phyloP scores from a whole-genome alignment of 805 yeast genomes.

The Maudiozyma bulderi region DNA sequence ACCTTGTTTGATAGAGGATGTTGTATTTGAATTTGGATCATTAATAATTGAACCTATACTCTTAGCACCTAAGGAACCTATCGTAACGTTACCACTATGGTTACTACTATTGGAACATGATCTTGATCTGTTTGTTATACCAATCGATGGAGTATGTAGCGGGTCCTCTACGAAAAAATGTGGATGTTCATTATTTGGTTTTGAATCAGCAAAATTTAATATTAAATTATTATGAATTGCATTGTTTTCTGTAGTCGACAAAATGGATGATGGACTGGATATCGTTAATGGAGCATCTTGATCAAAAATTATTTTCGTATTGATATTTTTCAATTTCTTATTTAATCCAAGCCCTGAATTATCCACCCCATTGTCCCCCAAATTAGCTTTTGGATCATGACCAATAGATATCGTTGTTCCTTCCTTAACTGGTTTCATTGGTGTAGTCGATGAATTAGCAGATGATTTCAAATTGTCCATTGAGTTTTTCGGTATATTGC shows the following conservation, averaged over 20 bases:
- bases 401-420: neutral
- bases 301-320: constrained; percentile 24
- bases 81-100: constrained; percentile 1
- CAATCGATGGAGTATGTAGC: constrained; percentile 13
- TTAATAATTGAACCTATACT: neutral
- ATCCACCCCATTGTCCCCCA: neutral
- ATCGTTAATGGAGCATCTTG: constrained; percentile 4
- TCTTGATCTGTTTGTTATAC: constrained; percentile 16
- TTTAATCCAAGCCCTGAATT: constrained; percentile 13
- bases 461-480: too few species aligned
- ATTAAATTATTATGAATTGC: neutral
- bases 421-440: neutral
- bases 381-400: neutral
- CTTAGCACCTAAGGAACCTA: neutral
- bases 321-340: constrained; percentile 23
- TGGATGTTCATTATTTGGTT: constrained; percentile 44
- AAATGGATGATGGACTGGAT: constrained; percentile 9
- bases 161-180: constrained; percentile 44
- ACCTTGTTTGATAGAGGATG: too few species aligned
- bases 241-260: constrained; percentile 4
- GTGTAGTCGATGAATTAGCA: neutral
- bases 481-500: neutral
- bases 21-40: neutral
- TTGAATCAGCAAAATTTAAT: neutral
- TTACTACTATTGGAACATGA: constrained; percentile 13